These are phyloP conservation scores for Bodo saltans DNA, from an alignment of 78 protist genomes.

Conservation along the genomic window DNA sequence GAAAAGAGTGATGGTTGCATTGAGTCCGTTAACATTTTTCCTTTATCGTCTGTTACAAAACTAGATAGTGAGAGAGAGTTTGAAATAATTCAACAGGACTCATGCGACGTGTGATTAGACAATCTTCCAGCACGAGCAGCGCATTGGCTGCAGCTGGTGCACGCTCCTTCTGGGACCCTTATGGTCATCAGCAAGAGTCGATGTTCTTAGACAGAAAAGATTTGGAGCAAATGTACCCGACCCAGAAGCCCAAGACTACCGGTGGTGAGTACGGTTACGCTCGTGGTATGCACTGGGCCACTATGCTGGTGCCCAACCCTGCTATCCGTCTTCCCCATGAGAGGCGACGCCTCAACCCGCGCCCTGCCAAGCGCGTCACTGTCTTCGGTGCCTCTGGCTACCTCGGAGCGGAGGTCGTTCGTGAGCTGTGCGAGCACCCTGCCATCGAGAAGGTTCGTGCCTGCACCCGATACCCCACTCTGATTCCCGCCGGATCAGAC, in stretches of 20 bases:
- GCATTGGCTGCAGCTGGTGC: too few relatives aligned
- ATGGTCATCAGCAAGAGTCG: background rate
- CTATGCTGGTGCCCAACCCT: background rate
- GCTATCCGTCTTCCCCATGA: background rate
- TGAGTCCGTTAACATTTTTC: too few relatives aligned
- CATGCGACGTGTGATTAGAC: too few relatives aligned
- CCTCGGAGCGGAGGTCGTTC: background rate
- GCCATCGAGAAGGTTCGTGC: background rate
- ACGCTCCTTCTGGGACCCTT: background rate
- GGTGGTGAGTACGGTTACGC: background rate
- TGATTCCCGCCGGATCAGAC: background rate
- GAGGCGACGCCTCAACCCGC: background rate
- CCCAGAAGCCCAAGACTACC: background rate
- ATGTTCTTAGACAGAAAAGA: background rate
- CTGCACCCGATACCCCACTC: constrained; percentile 14
- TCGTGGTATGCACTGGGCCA: background rate
- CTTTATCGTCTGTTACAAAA: too few relatives aligned
- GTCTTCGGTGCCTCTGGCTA: constrained; percentile 2
- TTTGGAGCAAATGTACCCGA: background rate
- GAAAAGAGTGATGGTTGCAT: too few relatives aligned
- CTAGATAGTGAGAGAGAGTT: too few relatives aligned
- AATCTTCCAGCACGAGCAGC: too few relatives aligned
- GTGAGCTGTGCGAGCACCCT: background rate
- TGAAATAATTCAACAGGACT: too few relatives aligned
- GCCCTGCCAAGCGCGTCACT: background rate